Base-by-base conservation (phyloP, 768 basidiomycete species). In the Agaricus subrufescens region DNA sequence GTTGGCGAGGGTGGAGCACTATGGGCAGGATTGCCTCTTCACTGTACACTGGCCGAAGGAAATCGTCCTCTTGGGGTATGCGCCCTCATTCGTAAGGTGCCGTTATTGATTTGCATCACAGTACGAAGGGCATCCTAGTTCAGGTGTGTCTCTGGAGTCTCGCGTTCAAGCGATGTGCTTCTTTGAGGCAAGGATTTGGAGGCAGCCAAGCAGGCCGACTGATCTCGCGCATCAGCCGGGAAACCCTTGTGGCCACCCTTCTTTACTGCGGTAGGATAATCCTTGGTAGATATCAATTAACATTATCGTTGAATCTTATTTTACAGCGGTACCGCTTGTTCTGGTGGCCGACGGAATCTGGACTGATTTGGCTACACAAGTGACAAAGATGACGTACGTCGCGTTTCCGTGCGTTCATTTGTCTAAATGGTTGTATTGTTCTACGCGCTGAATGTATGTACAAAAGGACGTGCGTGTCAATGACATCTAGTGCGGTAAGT, bases 401-500 rank as follows among this genome's bases (percentile, higher is more conserved):
- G 54, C 52, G 11, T 54, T 56, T 39, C 60, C 62, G 60, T 63
- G 39, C 27, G 60, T 3, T 23, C 27, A 8, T 12, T 50, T 3
- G 0, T 52, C 43, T 57, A 19, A 7, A 19, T 26, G 19, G 19
- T 19, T 19, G 19, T 19, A 19, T 19, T 19, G 19, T 46, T 4
- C 15, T 46, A 25, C 15, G 12, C 23, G 23, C 51, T 44, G 6
- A 29, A 31, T 26, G 34, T 19, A 0, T 11, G 19, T 14, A 10
- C 15, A n/a, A 10, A 31, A 63, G 62, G 10, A 19, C 52, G 7
- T 55, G 38, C 27, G 19, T 54, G 11, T 34, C 48, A 30, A 40
- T 59, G 3, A 11, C 45, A 11, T 55, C 62, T 10, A 50, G 53
- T 25, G n/a, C 55, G 6, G 62, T 63, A 52, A 40, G 58, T 52